Percentiles rank a stretch among this genome's conserved stretches.
Evolutionary conservation across 2,329 filamentous ascomycete genomes (phyloP).

Genomic region (Aspergillus texensis): DNA sequence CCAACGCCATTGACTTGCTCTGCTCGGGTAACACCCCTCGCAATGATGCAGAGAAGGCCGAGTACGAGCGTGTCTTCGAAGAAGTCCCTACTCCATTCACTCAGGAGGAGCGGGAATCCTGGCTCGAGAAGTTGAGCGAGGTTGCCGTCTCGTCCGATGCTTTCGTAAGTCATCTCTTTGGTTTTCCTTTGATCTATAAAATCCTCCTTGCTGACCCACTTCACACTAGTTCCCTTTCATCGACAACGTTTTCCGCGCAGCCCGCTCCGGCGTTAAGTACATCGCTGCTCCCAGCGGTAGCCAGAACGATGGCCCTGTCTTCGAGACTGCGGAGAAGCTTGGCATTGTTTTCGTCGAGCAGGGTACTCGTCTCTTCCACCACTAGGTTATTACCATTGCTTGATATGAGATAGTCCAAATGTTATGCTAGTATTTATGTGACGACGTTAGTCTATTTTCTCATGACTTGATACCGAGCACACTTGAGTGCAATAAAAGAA

Average conservation of each 20-base stretch:
- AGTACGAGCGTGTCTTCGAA: constrained; percentile 88
- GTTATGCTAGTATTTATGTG: constrained; percentile 9
- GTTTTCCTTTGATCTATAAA: background rate
- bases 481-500: constrained; percentile 3
- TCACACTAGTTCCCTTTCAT: constrained; percentile 82
- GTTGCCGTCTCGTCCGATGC: constrained; percentile 93
- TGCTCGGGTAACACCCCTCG: constrained; percentile 88
- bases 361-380: constrained; percentile 90
- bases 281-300: constrained; percentile 88
- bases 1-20: constrained; percentile 94
- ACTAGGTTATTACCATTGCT: constrained; percentile 55
- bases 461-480: constrained; percentile 15
- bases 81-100: constrained; percentile 83
- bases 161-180: constrained; percentile 67
- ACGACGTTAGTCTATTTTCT: constrained; percentile 10
- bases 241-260: constrained; percentile 94
- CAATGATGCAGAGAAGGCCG: constrained; percentile 78
- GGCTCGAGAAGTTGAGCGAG: constrained; percentile 73
- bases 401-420: background rate
- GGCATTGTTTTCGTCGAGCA: constrained; percentile 96
- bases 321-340: constrained; percentile 87
- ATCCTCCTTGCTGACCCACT: background rate
- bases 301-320: constrained; percentile 51
- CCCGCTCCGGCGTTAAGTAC: constrained; percentile 89
- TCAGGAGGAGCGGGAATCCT: constrained; percentile 78